A percentile compares a stretch with the other conserved stretches of the same genome.
Evolutionary conservation across 169 alveolate genomes (phyloP).

Genomic region (Cryptosporidium tyzzeri): DNA sequence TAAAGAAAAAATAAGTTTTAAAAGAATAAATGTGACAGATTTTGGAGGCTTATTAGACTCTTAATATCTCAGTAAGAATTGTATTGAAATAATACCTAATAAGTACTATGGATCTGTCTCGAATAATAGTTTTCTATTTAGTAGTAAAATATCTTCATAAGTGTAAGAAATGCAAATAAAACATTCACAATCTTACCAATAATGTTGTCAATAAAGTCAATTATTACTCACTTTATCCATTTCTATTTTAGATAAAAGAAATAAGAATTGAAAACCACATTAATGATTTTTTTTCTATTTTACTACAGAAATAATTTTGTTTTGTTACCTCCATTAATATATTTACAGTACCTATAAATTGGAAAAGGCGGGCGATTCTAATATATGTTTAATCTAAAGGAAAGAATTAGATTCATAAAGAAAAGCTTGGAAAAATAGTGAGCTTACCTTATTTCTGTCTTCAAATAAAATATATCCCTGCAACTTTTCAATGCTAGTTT

Average conservation of each 20-base stretch:
- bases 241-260: neutral
- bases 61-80: neutral
- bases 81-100: neutral
- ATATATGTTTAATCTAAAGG: conserved; percentile 12
- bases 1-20: neutral
- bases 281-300: neutral
- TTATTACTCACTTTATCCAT: neutral
- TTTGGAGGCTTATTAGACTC: conserved; percentile 64
- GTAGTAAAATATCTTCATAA: conserved; percentile 10
- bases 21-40: conserved; percentile 38
- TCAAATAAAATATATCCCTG: conserved; percentile 53
- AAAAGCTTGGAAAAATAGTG: neutral
- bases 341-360: conserved; percentile 6
- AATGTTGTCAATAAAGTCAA: conserved; percentile 10
- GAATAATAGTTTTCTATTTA: neutral
- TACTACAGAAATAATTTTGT: neutral
- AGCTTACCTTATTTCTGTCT: conserved; percentile 53
- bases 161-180: neutral
- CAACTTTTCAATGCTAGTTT: conserved; percentile 43
- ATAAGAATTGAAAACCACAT: conserved; percentile 7
- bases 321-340: neutral
- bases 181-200: conserved; percentile 15
- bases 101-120: conserved; percentile 72
- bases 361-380: conserved; percentile 44
- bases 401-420: neutral